Conservation (phyloP, 192 early-diverging fungal species). For the Coemansia sp. region DNA sequence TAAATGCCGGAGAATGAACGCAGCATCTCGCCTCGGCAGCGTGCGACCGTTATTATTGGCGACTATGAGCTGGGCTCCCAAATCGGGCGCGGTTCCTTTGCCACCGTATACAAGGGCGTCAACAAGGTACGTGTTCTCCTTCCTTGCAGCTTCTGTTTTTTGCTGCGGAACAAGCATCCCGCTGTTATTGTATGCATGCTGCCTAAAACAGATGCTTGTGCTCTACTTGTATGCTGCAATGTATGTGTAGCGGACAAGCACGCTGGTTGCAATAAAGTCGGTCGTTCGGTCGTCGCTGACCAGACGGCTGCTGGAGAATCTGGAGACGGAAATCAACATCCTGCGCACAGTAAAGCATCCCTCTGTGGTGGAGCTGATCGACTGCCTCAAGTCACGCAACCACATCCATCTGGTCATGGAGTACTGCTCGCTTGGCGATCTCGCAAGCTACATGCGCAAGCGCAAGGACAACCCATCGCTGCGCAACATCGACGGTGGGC, state of each 20-base stretch:
- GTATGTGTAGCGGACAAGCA: conserved; percentile 51
- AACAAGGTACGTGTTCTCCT: conserved; percentile 58
- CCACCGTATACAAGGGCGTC: conserved; percentile 83
- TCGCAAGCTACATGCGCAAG: conserved; percentile 84
- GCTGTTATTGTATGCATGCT: background rate
- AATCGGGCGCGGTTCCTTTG: conserved; percentile 95
- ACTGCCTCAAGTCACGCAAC: conserved; percentile 88
- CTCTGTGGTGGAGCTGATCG: conserved; percentile 85
- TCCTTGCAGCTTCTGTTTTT: background rate
- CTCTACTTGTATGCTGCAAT: background rate
- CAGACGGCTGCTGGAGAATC: conserved; percentile 85
- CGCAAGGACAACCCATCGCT: conserved; percentile 55
- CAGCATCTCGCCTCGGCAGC: conserved; percentile 33
- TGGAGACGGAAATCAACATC: conserved; percentile 95
- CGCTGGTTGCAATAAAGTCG: conserved; percentile 87
- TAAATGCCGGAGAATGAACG: conserved; percentile 48
- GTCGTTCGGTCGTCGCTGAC: conserved; percentile 87
- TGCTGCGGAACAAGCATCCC: background rate
- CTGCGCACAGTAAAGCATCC: conserved; percentile 80
- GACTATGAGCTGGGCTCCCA: conserved; percentile 77
- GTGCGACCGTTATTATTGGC: conserved; percentile 62
- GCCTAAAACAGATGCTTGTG: no score
- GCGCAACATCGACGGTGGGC: conserved; percentile 69
- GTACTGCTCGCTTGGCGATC: conserved; percentile 93
- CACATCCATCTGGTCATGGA: conserved; percentile 98